Evolutionary conservation across 2,329 filamentous ascomycete genomes (phyloP), one percentile per base, ranked within the genome.

Genomic region (Clarireedia hainanense): DNA sequence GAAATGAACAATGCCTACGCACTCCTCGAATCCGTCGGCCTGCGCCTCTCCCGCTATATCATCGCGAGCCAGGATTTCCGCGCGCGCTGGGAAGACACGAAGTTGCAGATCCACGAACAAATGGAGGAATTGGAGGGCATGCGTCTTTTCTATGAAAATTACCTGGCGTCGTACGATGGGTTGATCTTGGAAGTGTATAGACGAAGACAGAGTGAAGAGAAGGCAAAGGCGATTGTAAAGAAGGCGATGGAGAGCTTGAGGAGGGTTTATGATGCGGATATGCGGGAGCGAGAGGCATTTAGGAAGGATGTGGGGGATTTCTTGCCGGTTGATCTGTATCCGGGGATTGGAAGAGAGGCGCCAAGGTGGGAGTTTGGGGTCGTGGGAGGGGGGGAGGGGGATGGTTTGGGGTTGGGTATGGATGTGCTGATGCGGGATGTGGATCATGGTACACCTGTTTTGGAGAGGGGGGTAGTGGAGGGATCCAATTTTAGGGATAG

Each of bases 291-390:
- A 39, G 87, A 95, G 60, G 75, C 80, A 0, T 97, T 99, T 69
- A 80, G 88, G 36, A 77, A 85, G 27, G 87, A 95, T 45, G 85
- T 94, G 12, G 91, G 91, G 6, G 89, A 95, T 61, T 95, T 84
- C 68, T 72, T 99, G 10, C 94, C 94, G 0, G 85, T 86, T 0
- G 91, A 96, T 69, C 81, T 96, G 23, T 96, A 91, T 90, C 85
- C 84, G 0, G 88, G 86, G 1, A 80, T 94, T 70, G 80, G 80
- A 60, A 78, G 74, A n/a, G 55, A 58, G 12, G 60, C 62, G 20
- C 61, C 63, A 7, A 65, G 53, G 36, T 70, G 67, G 67, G 63
- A 65, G 20, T 64, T 67, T 45, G 54, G 56, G 5, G 52, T 58
- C 4, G 23, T 56, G 14, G 59, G 60, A 20, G 63, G 57, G 17